Evolutionary conservation across 2,329 filamentous ascomycete genomes (phyloP), one percentile per base, ranked within the genome.

Genomic region (Ceratocystis colombiana): DNA sequence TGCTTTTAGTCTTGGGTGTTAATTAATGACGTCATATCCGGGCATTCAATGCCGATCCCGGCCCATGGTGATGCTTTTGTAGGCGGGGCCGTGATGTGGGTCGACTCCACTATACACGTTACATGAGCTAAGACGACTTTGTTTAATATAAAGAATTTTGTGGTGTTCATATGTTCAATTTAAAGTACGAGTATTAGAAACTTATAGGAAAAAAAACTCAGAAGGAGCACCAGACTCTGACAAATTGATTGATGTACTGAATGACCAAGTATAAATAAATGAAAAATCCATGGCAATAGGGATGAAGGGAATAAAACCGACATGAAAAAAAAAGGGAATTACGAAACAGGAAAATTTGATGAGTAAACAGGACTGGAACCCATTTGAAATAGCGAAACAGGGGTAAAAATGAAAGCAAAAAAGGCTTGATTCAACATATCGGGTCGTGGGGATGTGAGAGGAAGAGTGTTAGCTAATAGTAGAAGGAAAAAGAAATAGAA

Each of bases 331-430:
- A 41, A 41, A 4, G 12, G 10, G 37, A 41, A 41, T 41, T 41
- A 63, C 53, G 62, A 57, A 66, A 61, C 33, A 48, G 55, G 15
- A 28, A 7, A 50, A 45, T 17, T 68, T 70, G 63, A 71, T 69
- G 63, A 62, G 71, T 72, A 74, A 70, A 68, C 65, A 68, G 65
- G 50, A 69, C 66, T 68, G 67, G 66, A 41, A 55, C 48, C 41
- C 22, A 33, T 37, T 20, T 46, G 15, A 25, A 64, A 22, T 64
- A 28, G 46, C n/a, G 25, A 45, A 33, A 65, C 30, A 65, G 7
- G 37, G 0, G 17, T 5, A 44, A 20, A 62, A 62, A 22, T 48
- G 17, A 25, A 25, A 25, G 61, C 44, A 45, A 62, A 8, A 63
- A 46, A 59, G 12, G 17, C 55, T 4, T 41, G 37, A 15, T 33